Base-by-base conservation (phyloP, 2,329 filamentous ascomycete genomes). In the Ceratocystis cubensis region DNA sequence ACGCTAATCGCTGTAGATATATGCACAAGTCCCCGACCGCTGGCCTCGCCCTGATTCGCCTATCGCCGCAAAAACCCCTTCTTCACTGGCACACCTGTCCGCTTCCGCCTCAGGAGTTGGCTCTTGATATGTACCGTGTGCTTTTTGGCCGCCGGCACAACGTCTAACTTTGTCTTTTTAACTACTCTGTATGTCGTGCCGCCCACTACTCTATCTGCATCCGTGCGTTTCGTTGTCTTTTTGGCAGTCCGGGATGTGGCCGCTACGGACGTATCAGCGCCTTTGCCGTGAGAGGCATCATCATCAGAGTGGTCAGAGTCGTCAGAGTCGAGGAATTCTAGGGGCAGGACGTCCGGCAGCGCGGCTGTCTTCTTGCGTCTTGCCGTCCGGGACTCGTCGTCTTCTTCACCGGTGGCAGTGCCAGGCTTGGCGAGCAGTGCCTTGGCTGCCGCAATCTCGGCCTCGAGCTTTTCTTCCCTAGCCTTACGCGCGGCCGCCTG, bases 321-420 rank as follows among this genome's bases (percentile, higher is more conserved):
- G 57, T 80, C 79, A 1, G 81, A 82, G 69, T 83, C 81, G 37
- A 85, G 76, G 68, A 83, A 78, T 69, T 83, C 81, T 41, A 76
- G 78, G 0, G 83, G 82, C 1, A 85, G 77, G 10, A 81, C 72
- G 48, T 77, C 74, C 1, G 81, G 79, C 1, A 80, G 71, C 5
- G 72, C 37, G 10, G 37, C 25, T 13, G 28, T 64, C 50, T 59
- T 64, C 41, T 37, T 56, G 30, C 53, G 65, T 22, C 30, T 62
- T 7, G 63, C 20, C 3, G 44, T 30, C 25, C 20, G 46, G n/a
- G 37, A 7, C 6, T 59, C 56, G 8, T 57, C 25, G 30, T 68
- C 48, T 28, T 50, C 45, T 13, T 20, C 17, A 33, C 62, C 50
- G 63, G 46, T 22, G 25, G 53, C 17, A 33, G 56, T 57, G 63